Evolutionary conservation across 1,284 basidiomycete species (phyloP), one percentile per base, ranked within the genome.

Genomic region (Ceratobasidium sp.): DNA sequence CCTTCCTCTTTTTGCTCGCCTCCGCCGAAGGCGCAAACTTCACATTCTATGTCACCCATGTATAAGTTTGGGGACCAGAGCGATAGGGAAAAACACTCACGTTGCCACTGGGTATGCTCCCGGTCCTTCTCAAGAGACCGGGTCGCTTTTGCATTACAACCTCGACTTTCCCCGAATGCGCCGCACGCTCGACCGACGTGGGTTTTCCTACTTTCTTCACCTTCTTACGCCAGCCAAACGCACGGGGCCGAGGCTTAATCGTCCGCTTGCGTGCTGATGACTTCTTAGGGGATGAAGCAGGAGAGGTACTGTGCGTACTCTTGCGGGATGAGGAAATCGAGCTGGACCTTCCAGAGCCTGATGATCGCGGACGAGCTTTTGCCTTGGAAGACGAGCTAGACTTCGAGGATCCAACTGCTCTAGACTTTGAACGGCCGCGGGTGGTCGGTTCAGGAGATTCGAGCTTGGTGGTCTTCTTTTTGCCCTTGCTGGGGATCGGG

Each of bases 101-200:
- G 25, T 71, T 71, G 0, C 69, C 69, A 49, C 69, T 71, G 22
- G 56, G n/a, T 1, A 71, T 71, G 34, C 69, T 71, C 29, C 69
- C 69, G 17, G 32, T 54, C 43, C 57, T 19, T 25, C 69, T 59
- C 43, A 71, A 22, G 22, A 61, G 25, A 25, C 69, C 57, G 13
- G 69, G 69, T 25, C 46, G 43, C 15, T 32, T 59, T 9, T 56
- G 40, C 57, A 71, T 59, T 8, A 71, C 69, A 34, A 71, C 69
- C 57, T 71, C 69, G 19, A 71, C 69, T 56, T 71, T 71, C 19
- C 19, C 13, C 22, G 69, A 46, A 44, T 40, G 69, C 17, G 57
- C 69, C 40, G 22, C 37, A 51, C 51, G 69, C 40, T 25, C 57
- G n/a, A 32, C 43, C 22, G n/a, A 11, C 15, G 56, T 32, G 22